Conservation (phyloP, 306 rosid genomes). For the Fagus sylvatica region DNA sequence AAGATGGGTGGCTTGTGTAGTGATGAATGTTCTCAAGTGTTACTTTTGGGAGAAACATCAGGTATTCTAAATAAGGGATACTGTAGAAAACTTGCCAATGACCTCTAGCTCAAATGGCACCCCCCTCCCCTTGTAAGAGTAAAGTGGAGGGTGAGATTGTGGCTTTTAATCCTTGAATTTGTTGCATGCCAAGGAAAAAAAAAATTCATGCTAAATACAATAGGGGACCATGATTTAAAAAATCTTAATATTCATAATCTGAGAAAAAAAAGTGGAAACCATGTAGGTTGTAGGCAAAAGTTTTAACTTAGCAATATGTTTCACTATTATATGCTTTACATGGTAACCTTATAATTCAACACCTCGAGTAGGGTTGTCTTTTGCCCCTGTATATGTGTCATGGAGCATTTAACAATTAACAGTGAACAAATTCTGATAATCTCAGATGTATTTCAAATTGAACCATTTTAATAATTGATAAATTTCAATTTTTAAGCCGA, state of each 20-base stretch:
- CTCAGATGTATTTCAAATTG: neutral
- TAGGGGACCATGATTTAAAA: too few species aligned
- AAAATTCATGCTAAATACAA: too few species aligned
- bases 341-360: neutral
- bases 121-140: too few species aligned
- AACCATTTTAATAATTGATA: neutral
- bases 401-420: neutral
- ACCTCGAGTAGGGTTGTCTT: neutral
- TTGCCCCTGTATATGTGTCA: neutral
- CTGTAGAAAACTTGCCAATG: neutral
- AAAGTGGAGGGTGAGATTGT: too few species aligned
- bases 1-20: neutral
- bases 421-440: neutral
- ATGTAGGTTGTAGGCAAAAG: neutral
- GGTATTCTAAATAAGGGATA: neutral
- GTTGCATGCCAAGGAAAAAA: too few species aligned
- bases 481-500: neutral
- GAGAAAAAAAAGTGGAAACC: neutral
- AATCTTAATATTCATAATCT: neutral
- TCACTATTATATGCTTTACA: neutral
- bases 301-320: neutral
- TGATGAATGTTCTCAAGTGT: neutral
- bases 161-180: too few species aligned
- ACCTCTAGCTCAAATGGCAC: too few species aligned
- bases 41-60: constrained; percentile 1